These are phyloP conservation scores for Xanthoparmelia taractica DNA, from an alignment of 495 filamentous ascomycete genomes.

Conservation along the genomic window DNA sequence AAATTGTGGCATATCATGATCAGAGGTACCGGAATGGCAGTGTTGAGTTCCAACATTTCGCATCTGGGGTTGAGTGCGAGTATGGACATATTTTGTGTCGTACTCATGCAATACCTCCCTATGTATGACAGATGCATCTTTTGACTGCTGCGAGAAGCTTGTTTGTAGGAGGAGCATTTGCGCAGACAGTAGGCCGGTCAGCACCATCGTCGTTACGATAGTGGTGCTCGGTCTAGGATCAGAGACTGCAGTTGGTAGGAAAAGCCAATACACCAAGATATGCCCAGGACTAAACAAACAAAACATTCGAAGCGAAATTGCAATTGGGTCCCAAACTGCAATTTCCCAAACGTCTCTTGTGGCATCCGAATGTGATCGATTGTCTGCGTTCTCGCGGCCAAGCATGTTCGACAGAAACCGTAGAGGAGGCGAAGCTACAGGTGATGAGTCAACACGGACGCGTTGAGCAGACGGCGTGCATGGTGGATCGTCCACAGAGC, in stretches of 20 bases:
- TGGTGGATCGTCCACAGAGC: constrained; percentile 62
- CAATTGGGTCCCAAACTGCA: constrained; percentile 84
- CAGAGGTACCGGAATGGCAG: constrained; percentile 32
- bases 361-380: constrained; percentile 75
- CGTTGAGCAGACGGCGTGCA: constrained; percentile 81
- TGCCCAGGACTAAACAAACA: constrained; percentile 91
- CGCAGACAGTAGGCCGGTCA: constrained; percentile 63
- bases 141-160: constrained; percentile 72
- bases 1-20: constrained; percentile 25
- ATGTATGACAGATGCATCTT: constrained; percentile 75
- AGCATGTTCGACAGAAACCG: constrained; percentile 66
- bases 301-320: constrained; percentile 73
- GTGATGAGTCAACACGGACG: constrained; percentile 84
- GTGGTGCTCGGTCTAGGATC: constrained; percentile 78
- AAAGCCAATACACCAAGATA: constrained; percentile 77
- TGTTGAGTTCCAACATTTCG: constrained; percentile 80
- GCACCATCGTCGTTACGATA: constrained; percentile 66
- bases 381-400: constrained; percentile 50
- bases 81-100: constrained; percentile 90
- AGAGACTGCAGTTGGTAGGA: constrained; percentile 65
- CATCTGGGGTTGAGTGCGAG: constrained; percentile 68
- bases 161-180: constrained; percentile 66
- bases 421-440: constrained; percentile 67
- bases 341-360: constrained; percentile 92
- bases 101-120: constrained; percentile 93